A percentile compares a stretch with the other conserved stretches of the same genome.
Evolutionary conservation across 306 rosid genomes (phyloP).

Genomic region (barrel medic (Medicago truncatula)): MtrunA17r5.0-ANR NC_053045.1:53234001-53234500

Average conservation of each 20-base stretch:
- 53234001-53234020: constrained; percentile 74
- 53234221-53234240: constrained; percentile 81
- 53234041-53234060: constrained; percentile 87
- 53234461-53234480: constrained; percentile 96
- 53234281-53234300: constrained; percentile 86
- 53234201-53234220: constrained; percentile 71
- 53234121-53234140: constrained; percentile 73
- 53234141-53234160: constrained; percentile 80
- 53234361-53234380: constrained; percentile 91
- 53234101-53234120: constrained; percentile 35
- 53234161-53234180: constrained; percentile 64
- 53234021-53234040: constrained; percentile 75
- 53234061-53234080: constrained; percentile 84
- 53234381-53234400: constrained; percentile 98
- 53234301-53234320: constrained; percentile 90
- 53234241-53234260: constrained; percentile 93
- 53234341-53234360: constrained; percentile 92
- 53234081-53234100: constrained; percentile 63
- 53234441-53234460: constrained; percentile 99
- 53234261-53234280: constrained; percentile 98
- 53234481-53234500: constrained; percentile 88
- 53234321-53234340: constrained; percentile 95
- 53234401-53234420: constrained; percentile 85
- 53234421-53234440: constrained; percentile 95
- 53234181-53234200: constrained; percentile 74